Percentiles rank a stretch among this genome's conserved stretches.
Conservation (phyloP, 345 rosid genomes). For the Abelmoschus esculentus region DNA sequence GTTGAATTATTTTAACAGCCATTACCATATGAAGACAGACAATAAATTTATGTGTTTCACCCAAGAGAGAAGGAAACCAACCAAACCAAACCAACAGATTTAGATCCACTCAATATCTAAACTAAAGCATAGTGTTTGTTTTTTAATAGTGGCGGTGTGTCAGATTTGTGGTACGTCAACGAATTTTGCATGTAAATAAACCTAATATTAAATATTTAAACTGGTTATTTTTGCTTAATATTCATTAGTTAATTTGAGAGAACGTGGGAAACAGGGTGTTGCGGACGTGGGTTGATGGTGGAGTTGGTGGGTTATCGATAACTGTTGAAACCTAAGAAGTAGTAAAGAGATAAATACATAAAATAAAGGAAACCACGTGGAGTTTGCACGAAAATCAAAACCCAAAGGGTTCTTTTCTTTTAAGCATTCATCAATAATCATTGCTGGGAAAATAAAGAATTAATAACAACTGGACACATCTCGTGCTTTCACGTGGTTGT, state of each 20-base stretch:
- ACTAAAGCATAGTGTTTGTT: neutral
- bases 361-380: constrained; percentile 11
- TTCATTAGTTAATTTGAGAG: neutral
- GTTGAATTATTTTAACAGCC: constrained; percentile 1
- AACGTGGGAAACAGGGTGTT: constrained; percentile 14
- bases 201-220: no score
- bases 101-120: constrained; percentile 7
- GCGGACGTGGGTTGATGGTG: no score
- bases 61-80: neutral
- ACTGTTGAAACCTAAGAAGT: constrained; percentile 10
- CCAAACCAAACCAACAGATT: neutral
- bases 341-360: neutral
- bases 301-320: constrained; percentile 10
- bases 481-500: constrained; percentile 36
- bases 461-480: constrained; percentile 6
- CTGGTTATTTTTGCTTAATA: neutral
- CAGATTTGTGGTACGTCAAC: constrained; percentile 5
- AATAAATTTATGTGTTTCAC: neutral
- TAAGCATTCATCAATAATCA: neutral
- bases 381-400: constrained; percentile 20
- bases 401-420: constrained; percentile 10
- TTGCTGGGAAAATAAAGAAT: neutral
- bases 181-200: neutral
- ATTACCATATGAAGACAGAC: neutral
- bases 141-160: neutral